A percentile compares a stretch with the other conserved stretches of the same genome.
Conservation (phyloP, 2,329 filamentous ascomycete genomes). For the Penicillium frequentans region DNA sequence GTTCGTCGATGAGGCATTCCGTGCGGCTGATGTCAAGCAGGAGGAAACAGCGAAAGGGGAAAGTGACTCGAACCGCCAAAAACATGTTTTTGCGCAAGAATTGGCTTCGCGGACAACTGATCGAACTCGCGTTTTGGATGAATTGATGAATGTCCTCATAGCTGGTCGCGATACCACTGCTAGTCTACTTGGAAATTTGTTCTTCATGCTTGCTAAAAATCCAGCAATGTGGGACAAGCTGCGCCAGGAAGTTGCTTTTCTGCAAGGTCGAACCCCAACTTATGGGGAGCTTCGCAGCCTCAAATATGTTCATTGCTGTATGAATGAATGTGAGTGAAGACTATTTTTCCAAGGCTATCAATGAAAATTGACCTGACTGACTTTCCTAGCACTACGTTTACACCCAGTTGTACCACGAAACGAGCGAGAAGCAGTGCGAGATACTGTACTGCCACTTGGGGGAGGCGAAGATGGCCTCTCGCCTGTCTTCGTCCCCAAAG, state of each 20-base stretch:
- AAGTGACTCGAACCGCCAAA: not conserved
- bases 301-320: constrained; percentile 1
- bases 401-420: constrained; percentile 47
- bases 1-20: not conserved
- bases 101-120: constrained; percentile 51
- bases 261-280: not conserved
- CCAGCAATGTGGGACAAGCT: constrained; percentile 39
- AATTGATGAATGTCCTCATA: constrained; percentile 40
- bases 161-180: constrained; percentile 48
- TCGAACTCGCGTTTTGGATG: constrained; percentile 49
- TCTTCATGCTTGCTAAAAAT: constrained; percentile 47
- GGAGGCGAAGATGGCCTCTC: constrained; percentile 60
- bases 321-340: constrained; percentile 1
- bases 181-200: constrained; percentile 41
- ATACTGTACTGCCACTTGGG: constrained; percentile 47
- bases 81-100: constrained; percentile 56
- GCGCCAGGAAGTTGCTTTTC: constrained; percentile 17
- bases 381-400: constrained; percentile 37
- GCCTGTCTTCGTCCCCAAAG: constrained; percentile 65
- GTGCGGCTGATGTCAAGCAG: not conserved
- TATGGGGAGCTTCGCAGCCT: not conserved
- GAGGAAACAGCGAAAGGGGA: not conserved
- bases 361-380: not conserved
- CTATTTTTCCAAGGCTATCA: not conserved
- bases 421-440: constrained; percentile 32